Evolutionary conservation across 1,139 yeast species (phyloP).

Genomic region (Casaregolazyma suthepensis): DNA sequence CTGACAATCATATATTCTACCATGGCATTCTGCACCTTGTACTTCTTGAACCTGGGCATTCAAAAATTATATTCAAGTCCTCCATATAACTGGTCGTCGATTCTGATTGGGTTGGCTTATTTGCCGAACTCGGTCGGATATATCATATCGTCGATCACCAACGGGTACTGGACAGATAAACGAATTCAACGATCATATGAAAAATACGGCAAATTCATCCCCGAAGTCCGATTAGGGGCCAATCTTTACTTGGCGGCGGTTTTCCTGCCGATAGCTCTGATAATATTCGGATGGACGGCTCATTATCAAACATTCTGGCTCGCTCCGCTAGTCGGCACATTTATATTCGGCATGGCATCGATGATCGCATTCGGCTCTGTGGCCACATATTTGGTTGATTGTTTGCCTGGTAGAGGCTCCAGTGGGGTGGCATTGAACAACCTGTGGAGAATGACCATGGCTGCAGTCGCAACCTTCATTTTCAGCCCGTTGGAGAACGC

Average conservation of each 20-base stretch:
- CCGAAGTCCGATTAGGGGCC: conserved; percentile 76
- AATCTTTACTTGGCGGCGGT: conserved; percentile 62
- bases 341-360: conserved; percentile 73
- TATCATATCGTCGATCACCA: conserved; percentile 62
- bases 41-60: conserved; percentile 69
- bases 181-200: conserved; percentile 50
- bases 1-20: conserved; percentile 61
- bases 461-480: conserved; percentile 70
- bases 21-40: conserved; percentile 60
- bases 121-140: conserved; percentile 81
- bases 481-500: conserved; percentile 58
- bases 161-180: conserved; percentile 75
- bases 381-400: conserved; percentile 74
- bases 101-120: conserved; percentile 69
- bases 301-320: conserved; percentile 65
- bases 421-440: conserved; percentile 84
- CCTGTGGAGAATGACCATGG: conserved; percentile 63
- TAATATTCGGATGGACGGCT: conserved; percentile 80
- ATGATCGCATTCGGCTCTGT: conserved; percentile 82
- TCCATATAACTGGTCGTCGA: conserved; percentile 65
- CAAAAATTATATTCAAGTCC: conserved; percentile 53
- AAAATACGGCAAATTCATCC: conserved; percentile 58
- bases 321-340: conserved; percentile 68
- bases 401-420: conserved; percentile 83
- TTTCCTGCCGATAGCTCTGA: conserved; percentile 56